Conservation (phyloP, 768 basidiomycete species). For the Mycena capillaripes region DNA sequence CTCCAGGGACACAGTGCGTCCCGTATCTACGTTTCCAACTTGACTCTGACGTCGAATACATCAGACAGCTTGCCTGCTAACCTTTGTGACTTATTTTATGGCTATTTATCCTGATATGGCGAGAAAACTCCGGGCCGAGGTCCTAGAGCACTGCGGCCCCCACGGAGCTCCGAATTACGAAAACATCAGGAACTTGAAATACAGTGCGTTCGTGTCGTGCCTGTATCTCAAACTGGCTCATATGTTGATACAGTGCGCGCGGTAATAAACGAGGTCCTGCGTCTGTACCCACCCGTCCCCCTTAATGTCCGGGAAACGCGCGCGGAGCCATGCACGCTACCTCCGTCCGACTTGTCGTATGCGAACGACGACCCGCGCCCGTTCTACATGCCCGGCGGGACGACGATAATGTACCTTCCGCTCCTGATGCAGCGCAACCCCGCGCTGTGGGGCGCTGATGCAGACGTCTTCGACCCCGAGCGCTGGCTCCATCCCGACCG, state of each 20-base stretch:
- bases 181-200: slow-evolving; percentile 71
- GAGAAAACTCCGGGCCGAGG: slow-evolving; percentile 69
- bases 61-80: slow-evolving; percentile 79
- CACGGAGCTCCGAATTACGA: slow-evolving; percentile 66
- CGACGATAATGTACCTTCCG: slow-evolving; percentile 71
- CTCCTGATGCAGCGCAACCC: slow-evolving; percentile 77
- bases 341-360: slow-evolving; percentile 65
- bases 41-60: slow-evolving; percentile 17
- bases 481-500: slow-evolving; percentile 78
- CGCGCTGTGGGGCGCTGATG: slow-evolving; percentile 81
- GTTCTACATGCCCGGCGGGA: slow-evolving; percentile 71
- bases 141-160: slow-evolving; percentile 67
- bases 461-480: slow-evolving; percentile 83
- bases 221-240: neutral
- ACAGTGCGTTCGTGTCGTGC: slow-evolving; percentile 61
- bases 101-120: slow-evolving; percentile 73
- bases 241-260: slow-evolving; percentile 67
- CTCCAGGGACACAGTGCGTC: slow-evolving; percentile 79
- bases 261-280: slow-evolving; percentile 83
- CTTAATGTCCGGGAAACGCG: slow-evolving; percentile 77
- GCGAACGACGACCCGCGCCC: slow-evolving; percentile 51
- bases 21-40: neutral
- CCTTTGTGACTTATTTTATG: slow-evolving; percentile 79
- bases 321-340: slow-evolving; percentile 61
- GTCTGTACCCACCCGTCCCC: slow-evolving; percentile 86